Percentiles rank a stretch among this genome's conserved stretches.
phyloP scores from a whole-genome alignment of 2,329 filamentous ascomycete species.

The Aspergillus spinulosporus region DNA sequence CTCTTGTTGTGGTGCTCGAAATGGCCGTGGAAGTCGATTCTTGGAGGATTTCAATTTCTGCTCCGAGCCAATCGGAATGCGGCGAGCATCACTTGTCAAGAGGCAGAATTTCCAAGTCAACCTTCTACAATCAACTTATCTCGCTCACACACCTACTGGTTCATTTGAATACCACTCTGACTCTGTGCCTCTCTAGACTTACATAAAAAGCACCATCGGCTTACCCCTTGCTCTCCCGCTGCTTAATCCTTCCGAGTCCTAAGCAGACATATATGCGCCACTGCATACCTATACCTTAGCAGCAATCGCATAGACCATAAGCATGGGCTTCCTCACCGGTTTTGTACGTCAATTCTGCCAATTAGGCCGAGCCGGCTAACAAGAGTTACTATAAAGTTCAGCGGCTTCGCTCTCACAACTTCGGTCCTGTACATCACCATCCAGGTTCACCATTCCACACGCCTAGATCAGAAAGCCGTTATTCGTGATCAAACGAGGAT shows the following conservation, averaged over 20 bases:
- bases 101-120: constrained; percentile 20
- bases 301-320: too few relatives aligned
- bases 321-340: constrained; percentile 45
- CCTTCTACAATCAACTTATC: background rate
- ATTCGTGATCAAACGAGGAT: constrained; percentile 47
- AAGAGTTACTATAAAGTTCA: constrained; percentile 49
- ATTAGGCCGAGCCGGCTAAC: constrained; percentile 9
- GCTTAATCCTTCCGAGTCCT: too few relatives aligned
- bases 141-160: background rate
- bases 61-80: constrained; percentile 38
- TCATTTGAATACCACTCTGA: background rate
- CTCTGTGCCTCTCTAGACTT: too few relatives aligned
- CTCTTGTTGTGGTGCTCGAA: constrained; percentile 5
- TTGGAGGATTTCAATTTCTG: constrained; percentile 34
- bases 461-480: constrained; percentile 49
- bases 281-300: too few relatives aligned
- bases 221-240: too few relatives aligned
- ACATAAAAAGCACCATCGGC: too few relatives aligned
- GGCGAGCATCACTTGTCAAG: constrained; percentile 1
- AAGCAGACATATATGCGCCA: too few relatives aligned
- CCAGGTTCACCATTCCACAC: constrained; percentile 68
- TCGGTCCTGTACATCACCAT: constrained; percentile 71
- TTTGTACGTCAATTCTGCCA: constrained; percentile 58
- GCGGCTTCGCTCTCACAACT: constrained; percentile 73
- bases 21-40: background rate